Conservation (phyloP, 2,329 filamentous ascomycete species). For the Cladosporium sp. region DNA sequence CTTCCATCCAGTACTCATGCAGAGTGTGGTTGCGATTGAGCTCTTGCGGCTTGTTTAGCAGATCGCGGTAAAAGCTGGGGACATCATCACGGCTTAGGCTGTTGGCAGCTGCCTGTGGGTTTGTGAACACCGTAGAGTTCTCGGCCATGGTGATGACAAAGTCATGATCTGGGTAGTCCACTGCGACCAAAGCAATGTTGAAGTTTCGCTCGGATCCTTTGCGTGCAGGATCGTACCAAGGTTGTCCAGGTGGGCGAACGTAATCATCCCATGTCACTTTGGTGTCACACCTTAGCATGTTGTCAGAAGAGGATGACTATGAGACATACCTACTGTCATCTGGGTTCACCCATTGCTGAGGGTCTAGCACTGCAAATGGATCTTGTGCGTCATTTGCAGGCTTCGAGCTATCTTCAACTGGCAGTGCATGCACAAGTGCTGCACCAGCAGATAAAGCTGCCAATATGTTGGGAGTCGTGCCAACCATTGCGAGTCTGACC, state of each 20-base stretch:
- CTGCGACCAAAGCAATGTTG: constrained; percentile 52
- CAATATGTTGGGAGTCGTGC: neutral
- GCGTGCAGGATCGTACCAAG: constrained; percentile 44
- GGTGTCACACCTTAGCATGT: constrained; percentile 18
- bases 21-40: constrained; percentile 51
- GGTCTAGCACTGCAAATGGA: constrained; percentile 49
- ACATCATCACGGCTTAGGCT: constrained; percentile 44
- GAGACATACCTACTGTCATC: constrained; percentile 33
- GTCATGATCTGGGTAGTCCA: constrained; percentile 49
- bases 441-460: constrained; percentile 1
- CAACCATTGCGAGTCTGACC: neutral
- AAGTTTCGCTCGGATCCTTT: constrained; percentile 50
- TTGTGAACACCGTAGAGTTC: constrained; percentile 48
- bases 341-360: constrained; percentile 51
- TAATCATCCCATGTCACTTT: constrained; percentile 49
- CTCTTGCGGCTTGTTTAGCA: constrained; percentile 48
- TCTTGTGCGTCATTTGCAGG: constrained; percentile 16
- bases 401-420: neutral
- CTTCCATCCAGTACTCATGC: constrained; percentile 57
- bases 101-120: constrained; percentile 44
- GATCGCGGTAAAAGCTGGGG: constrained; percentile 48
- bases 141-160: constrained; percentile 47
- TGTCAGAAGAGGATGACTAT: neutral
- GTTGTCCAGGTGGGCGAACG: constrained; percentile 43
- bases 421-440: neutral